Evolutionary conservation across 2,329 filamentous ascomycete genomes (phyloP).

Genomic region (Colletotrichum sp.): DNA sequence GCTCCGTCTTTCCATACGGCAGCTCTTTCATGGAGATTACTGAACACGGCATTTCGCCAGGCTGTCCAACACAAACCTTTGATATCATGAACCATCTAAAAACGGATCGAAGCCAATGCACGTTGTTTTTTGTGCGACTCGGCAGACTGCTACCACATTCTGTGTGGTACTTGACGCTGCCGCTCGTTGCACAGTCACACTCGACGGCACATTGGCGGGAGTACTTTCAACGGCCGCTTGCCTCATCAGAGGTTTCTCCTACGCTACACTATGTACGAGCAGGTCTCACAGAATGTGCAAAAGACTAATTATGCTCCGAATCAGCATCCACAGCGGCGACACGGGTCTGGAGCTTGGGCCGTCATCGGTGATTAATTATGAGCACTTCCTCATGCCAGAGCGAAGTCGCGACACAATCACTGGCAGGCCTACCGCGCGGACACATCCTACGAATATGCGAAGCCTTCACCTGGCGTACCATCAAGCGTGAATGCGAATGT

Average conservation of each 20-base stretch:
- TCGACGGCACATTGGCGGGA: background rate
- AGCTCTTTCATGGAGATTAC: background rate
- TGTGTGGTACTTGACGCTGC: background rate
- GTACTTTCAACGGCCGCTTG: constrained; percentile 1
- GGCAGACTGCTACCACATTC: background rate
- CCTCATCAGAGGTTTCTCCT: background rate
- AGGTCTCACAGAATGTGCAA: background rate
- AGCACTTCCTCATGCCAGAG: background rate
- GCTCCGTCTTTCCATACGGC: background rate
- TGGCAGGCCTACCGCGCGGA: background rate
- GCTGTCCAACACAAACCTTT: background rate
- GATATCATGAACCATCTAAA: background rate
- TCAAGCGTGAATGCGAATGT: background rate
- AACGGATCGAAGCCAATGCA: background rate
- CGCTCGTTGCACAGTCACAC: background rate
- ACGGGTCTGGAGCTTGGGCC: background rate
- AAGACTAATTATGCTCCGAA: background rate
- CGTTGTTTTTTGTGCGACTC: background rate
- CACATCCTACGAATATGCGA: background rate
- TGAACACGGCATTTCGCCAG: background rate
- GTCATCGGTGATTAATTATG: background rate
- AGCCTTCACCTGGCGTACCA: background rate
- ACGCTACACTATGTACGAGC: background rate
- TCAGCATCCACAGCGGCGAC: background rate
- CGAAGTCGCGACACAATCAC: background rate